Conservation (phyloP, 768 basidiomycete species). For the Mycena metata region DNA sequence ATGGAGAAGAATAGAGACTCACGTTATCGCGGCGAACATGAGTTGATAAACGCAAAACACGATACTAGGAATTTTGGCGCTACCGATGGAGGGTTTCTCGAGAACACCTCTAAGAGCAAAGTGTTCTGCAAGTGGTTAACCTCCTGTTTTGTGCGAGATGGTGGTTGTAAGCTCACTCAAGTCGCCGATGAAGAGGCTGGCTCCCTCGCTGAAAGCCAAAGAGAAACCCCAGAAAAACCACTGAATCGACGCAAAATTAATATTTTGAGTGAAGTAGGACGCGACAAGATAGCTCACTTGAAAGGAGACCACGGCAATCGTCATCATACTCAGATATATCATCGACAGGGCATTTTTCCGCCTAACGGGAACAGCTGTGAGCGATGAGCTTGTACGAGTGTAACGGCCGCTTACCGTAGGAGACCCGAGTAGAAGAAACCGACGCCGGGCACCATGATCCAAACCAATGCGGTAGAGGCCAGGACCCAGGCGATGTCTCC, state of each 20-base stretch:
- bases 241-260: constrained; percentile 51
- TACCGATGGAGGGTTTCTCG: constrained; percentile 80
- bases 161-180: constrained; percentile 57
- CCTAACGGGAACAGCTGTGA: not conserved
- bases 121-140: constrained; percentile 62
- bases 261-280: not conserved
- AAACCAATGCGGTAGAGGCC: constrained; percentile 83
- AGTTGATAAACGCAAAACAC: constrained; percentile 89
- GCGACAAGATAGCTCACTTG: constrained; percentile 65
- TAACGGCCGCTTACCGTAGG: constrained; percentile 57
- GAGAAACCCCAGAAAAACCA: constrained; percentile 99
- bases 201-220: constrained; percentile 88
- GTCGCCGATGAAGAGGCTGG: constrained; percentile 82
- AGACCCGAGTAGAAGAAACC: constrained; percentile 94
- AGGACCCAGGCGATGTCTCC: constrained; percentile 73
- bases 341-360: constrained; percentile 96
- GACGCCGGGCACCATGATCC: constrained; percentile 88
- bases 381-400: not conserved
- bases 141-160: not conserved
- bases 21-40: constrained; percentile 94
- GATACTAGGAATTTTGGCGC: constrained; percentile 76
- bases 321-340: constrained; percentile 87
- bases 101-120: constrained; percentile 88
- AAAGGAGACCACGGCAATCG: constrained; percentile 85
- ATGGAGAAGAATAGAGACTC: constrained; percentile 42